phyloP scores from a whole-genome alignment of 75 land plant species.

The Chamaecyparis obtusa region DNA sequence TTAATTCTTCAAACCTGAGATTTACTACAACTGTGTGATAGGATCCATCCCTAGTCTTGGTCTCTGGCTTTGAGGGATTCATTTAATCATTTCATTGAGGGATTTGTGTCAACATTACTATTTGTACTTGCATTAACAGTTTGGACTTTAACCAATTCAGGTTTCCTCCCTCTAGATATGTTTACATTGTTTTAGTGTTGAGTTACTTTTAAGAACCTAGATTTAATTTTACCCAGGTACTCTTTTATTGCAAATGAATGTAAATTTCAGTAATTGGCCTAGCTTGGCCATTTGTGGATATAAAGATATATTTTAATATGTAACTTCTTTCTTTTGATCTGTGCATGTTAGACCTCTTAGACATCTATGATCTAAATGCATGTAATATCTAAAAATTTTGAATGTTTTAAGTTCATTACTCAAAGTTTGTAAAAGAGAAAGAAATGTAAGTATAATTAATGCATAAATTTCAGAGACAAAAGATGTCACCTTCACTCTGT shows the following conservation, averaged over 20 bases:
- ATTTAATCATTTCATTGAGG: background rate
- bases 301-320: no score
- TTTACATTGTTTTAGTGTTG: background rate
- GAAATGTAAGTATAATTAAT: background rate
- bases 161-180: background rate
- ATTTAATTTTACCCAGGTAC: background rate
- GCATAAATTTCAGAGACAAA: background rate
- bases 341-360: background rate
- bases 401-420: background rate
- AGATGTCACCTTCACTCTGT: constrained; percentile 39
- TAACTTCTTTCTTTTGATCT: background rate
- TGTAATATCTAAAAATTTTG: background rate
- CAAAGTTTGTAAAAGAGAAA: background rate
- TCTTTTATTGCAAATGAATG: background rate
- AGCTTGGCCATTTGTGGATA: no score
- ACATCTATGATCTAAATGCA: background rate
- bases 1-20: background rate
- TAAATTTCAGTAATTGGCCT: background rate
- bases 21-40: background rate
- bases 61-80: background rate
- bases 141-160: background rate
- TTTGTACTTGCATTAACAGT: background rate
- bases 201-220: background rate
- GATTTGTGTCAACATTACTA: background rate
- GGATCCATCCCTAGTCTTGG: background rate